phyloP scores from a whole-genome alignment of 75 land plant genomes.

The Pseudotsuga menziesii region DNA sequence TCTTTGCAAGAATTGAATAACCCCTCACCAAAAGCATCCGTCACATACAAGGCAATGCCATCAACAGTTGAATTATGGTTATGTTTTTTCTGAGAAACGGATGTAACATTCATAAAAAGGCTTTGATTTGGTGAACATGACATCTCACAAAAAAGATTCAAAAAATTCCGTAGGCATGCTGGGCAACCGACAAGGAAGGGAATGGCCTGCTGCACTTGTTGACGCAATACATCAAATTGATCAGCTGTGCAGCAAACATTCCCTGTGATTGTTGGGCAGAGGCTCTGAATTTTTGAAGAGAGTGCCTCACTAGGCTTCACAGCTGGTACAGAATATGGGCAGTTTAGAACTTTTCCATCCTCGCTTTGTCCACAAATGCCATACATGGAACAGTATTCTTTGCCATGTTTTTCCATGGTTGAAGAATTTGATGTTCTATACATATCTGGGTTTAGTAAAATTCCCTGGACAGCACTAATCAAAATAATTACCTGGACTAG shows the following conservation, averaged over 20 bases:
- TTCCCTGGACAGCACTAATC: not conserved
- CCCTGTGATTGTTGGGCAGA: conserved; percentile 26
- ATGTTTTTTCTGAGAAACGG: conserved; percentile 34
- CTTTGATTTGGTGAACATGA: conserved; percentile 96
- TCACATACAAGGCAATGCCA: conserved; percentile 69
- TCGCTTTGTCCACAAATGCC: conserved; percentile 72
- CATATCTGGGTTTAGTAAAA: not conserved
- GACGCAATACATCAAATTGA: conserved; percentile 70
- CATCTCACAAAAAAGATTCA: conserved; percentile 91
- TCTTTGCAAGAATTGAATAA: conserved; percentile 92
- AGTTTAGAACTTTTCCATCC: conserved; percentile 81
- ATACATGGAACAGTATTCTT: conserved; percentile 82
- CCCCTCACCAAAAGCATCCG: conserved; percentile 64
- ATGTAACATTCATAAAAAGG: conserved; percentile 85
- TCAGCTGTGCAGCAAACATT: conserved; percentile 80
- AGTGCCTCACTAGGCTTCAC: conserved; percentile 31
- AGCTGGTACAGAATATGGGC: conserved; percentile 54
- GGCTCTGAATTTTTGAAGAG: not conserved
- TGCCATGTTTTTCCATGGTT: conserved; percentile 21
- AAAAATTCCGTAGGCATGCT: conserved; percentile 91
- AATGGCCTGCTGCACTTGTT: conserved; percentile 93
- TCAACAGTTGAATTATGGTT: conserved; percentile 52
- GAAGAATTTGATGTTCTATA: not conserved
- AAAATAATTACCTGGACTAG: not conserved
- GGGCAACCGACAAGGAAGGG: conserved; percentile 97